These are phyloP conservation scores for Coniochaeta sp. DNA, from an alignment of 2,329 filamentous ascomycete species.

Conservation along the genomic window DNA sequence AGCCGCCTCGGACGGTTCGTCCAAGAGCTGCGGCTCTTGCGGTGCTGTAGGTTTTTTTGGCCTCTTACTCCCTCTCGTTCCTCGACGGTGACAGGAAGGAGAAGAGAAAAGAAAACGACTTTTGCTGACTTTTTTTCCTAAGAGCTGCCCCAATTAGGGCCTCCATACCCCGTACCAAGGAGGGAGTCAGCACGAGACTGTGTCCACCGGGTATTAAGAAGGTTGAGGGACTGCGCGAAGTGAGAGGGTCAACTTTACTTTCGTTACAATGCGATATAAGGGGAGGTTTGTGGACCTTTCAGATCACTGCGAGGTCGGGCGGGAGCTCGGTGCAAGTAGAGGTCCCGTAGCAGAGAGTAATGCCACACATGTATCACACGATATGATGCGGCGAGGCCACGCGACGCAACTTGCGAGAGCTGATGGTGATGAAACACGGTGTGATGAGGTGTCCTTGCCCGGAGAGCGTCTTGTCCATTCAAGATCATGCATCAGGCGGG, in stretches of 20 bases:
- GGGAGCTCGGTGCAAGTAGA: not conserved
- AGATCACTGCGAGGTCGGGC: not conserved
- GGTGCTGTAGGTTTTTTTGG: conserved; percentile 52
- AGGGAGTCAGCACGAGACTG: not conserved
- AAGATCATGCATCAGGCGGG: no score
- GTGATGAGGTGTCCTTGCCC: not conserved
- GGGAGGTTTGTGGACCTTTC: not conserved
- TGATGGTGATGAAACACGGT: not conserved
- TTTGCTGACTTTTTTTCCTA: not conserved
- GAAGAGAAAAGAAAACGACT: not conserved
- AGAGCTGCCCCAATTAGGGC: not conserved
- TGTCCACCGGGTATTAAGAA: not conserved
- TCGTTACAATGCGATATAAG: not conserved
- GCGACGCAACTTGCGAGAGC: not conserved
- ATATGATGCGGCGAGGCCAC: not conserved
- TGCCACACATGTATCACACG: not conserved
- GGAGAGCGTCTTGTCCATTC: no score
- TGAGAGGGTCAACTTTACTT: not conserved
- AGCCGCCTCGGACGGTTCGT: conserved; percentile 30
- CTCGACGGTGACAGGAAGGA: not conserved
- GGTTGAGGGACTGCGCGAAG: not conserved
- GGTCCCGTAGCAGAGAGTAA: not conserved
- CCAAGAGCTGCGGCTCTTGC: conserved; percentile 49
- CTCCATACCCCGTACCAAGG: not conserved
- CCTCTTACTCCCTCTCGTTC: conserved; percentile 4